These are phyloP conservation scores for Agapanthus africanus DNA, from an alignment of 106 monocot genomes.

Conservation along the genomic window DNA sequence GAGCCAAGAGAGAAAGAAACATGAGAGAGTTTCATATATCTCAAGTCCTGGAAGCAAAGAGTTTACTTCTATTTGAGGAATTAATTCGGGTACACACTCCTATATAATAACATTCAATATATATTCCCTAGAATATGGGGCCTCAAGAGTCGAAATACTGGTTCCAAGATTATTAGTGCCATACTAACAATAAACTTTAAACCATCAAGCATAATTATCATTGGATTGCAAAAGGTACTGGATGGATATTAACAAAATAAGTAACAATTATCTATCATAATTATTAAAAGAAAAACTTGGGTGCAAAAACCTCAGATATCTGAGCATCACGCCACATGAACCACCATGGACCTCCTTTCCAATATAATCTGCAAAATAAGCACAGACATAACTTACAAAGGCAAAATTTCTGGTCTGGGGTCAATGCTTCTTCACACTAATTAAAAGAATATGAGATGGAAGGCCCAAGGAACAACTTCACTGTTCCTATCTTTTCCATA, in stretches of 20 bases:
- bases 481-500: too few species aligned
- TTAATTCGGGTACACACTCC: too few species aligned
- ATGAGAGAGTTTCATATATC: too few species aligned
- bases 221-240: not conserved
- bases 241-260: not conserved
- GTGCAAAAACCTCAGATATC: not conserved
- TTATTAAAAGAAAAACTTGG: not conserved
- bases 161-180: not conserved
- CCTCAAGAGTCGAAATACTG: not conserved
- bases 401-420: not conserved
- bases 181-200: not conserved
- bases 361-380: conserved; percentile 10
- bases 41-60: too few species aligned
- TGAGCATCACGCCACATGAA: conserved; percentile 2
- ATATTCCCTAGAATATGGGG: too few species aligned
- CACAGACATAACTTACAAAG: not conserved
- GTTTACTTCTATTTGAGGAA: too few species aligned
- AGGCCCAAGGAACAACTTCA: too few species aligned
- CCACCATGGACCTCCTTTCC: conserved; percentile 15
- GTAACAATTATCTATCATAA: not conserved
- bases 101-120: not conserved
- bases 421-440: not conserved
- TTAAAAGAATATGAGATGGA: too few species aligned
- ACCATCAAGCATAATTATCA: not conserved
- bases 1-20: too few species aligned